phyloP scores from a whole-genome alignment of 2,329 filamentous ascomycete genomes.

The Cordyceps farinosa region DNA sequence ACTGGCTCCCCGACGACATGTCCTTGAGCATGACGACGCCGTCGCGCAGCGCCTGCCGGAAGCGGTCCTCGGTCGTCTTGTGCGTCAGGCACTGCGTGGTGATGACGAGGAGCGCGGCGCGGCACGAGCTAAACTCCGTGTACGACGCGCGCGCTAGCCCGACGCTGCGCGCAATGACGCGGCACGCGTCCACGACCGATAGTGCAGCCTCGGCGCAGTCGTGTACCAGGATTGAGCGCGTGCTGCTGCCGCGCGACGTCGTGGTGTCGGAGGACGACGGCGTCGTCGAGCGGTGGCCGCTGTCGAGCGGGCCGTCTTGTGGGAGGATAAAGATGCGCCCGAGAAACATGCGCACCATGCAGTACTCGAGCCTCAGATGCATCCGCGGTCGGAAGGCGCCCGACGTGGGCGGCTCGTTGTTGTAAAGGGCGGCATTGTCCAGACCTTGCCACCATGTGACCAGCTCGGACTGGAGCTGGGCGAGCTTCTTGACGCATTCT shows the following conservation, averaged over 20 bases:
- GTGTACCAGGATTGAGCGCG: slow-evolving; percentile 40
- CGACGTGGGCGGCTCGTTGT: slow-evolving; percentile 37
- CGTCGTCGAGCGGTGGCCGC: slow-evolving; percentile 28
- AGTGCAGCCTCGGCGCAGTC: slow-evolving; percentile 52
- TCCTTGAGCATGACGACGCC: slow-evolving; percentile 49
- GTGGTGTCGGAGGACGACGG: slow-evolving; percentile 28
- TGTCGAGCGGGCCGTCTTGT: slow-evolving; percentile 27
- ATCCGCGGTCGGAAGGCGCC: slow-evolving; percentile 44
- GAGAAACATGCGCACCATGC: slow-evolving; percentile 50
- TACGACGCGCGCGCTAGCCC: slow-evolving; percentile 53
- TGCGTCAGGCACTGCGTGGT: slow-evolving; percentile 38
- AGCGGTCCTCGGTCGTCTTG: slow-evolving; percentile 31
- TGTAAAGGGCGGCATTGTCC: slow-evolving; percentile 29
- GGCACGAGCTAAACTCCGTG: slow-evolving; percentile 54
- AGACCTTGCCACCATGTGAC: slow-evolving; percentile 38
- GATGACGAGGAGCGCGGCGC: slow-evolving; percentile 49
- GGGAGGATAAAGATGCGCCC: slow-evolving; percentile 52
- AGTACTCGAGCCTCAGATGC: slow-evolving; percentile 51
- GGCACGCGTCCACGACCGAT: slow-evolving; percentile 48
- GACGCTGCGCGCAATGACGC: slow-evolving; percentile 45
- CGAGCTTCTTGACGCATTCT: slow-evolving; percentile 32
- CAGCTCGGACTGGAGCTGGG: slow-evolving; percentile 36
- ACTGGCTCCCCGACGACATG: slow-evolving; percentile 51
- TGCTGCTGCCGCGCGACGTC: slow-evolving; percentile 22
- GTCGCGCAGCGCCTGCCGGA: slow-evolving; percentile 44